These are phyloP conservation scores for Colletotrichum agaves DNA, from an alignment of 2,329 filamentous ascomycete genomes.

Conservation along the genomic window DNA sequence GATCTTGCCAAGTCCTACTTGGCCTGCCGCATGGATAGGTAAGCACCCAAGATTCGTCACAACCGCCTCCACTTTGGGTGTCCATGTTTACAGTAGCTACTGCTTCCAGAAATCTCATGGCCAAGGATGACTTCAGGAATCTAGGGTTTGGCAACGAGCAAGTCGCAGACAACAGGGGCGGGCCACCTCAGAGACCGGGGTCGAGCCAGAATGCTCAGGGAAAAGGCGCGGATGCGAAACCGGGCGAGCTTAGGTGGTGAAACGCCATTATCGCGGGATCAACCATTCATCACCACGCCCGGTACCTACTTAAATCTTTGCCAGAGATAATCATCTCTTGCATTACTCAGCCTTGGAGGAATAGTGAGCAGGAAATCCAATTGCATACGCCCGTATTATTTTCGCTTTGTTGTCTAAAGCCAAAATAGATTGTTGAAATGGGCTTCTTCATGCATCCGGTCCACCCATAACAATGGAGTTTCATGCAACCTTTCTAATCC, in stretches of 20 bases:
- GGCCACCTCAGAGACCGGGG: conserved; percentile 40
- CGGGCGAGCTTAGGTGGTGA: conserved; percentile 51
- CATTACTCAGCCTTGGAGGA: background rate
- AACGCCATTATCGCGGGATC: background rate
- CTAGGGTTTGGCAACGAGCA: conserved; percentile 73
- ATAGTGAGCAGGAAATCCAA: background rate
- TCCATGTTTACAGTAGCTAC: background rate
- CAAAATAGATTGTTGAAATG: background rate
- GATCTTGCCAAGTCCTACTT: conserved; percentile 89
- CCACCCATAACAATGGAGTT: background rate
- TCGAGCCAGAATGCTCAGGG: background rate
- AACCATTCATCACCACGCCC: no score
- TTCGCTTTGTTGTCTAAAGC: no score
- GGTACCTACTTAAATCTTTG: no score
- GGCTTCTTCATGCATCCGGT: background rate
- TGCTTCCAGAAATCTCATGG: conserved; percentile 85
- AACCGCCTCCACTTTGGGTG: no score
- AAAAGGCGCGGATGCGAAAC: conserved; percentile 22
- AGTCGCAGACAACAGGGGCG: conserved; percentile 39
- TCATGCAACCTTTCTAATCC: background rate
- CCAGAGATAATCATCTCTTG: no score
- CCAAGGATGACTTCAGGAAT: conserved; percentile 93
- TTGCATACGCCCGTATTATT: background rate
- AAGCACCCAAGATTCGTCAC: conserved; percentile 41
- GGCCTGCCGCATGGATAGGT: conserved; percentile 94